A percentile compares a stretch with the other conserved stretches of the same genome.
These are phyloP conservation scores for Melanopsichium pennsylvanicum DNA, from an alignment of 1,284 basidiomycete genomes.

Conservation along the genomic window DNA sequence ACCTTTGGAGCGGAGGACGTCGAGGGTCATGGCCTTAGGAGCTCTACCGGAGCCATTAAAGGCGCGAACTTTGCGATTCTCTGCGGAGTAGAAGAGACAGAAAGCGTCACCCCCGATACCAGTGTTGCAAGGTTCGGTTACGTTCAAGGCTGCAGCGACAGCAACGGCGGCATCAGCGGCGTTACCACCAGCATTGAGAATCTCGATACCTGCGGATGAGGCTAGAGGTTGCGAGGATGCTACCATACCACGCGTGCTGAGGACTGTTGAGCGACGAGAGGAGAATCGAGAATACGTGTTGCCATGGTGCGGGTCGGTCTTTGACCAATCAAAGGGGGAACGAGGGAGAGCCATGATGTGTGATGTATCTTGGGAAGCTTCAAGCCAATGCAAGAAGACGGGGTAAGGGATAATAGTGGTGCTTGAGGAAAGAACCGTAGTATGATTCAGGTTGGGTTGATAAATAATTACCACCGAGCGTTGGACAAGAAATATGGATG, in stretches of 20 bases:
- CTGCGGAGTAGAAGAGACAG: slow-evolving; percentile 87
- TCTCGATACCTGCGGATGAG: slow-evolving; percentile 84
- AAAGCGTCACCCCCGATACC: slow-evolving; percentile 79
- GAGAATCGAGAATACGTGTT: slow-evolving; percentile 39
- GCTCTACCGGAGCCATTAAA: slow-evolving; percentile 86
- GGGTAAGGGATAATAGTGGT: too few species aligned
- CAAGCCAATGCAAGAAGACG: too few species aligned
- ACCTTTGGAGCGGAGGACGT: slow-evolving; percentile 77
- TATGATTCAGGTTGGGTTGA: too few species aligned
- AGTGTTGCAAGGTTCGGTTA: slow-evolving; percentile 66
- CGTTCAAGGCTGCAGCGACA: slow-evolving; percentile 85
- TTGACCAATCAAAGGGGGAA: slow-evolving; percentile 34
- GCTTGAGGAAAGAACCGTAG: too few species aligned
- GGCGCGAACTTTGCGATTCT: slow-evolving; percentile 79
- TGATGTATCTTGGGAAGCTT: too few species aligned
- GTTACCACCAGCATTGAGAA: slow-evolving; percentile 87
- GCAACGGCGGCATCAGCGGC: slow-evolving; percentile 75
- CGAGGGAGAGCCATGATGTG: slow-evolving; percentile 13
- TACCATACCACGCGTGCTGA: slow-evolving; percentile 80
- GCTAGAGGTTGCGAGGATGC: slow-evolving; percentile 90
- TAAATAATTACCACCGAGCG: too few species aligned
- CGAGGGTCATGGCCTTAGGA: slow-evolving; percentile 75
- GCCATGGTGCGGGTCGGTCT: slow-evolving; percentile 36
- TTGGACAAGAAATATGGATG: too few species aligned
- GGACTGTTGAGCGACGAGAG: slow-evolving; percentile 57